These are phyloP conservation scores for Pythium phragmiticola DNA, from an alignment of 352 stramenopile genomes.

Conservation along the genomic window DNA sequence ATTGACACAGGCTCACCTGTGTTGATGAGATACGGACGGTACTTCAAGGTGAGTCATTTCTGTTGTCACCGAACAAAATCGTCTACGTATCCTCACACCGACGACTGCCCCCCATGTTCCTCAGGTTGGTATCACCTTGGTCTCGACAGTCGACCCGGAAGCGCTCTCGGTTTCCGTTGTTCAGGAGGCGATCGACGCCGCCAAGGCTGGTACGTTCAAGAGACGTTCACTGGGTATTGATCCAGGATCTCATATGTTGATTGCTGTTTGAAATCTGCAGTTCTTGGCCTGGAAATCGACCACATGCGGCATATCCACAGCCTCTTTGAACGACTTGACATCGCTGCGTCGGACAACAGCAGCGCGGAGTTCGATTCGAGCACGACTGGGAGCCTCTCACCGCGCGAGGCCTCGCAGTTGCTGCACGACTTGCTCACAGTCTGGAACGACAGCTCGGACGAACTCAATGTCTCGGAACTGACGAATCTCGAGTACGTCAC, in stretches of 20 bases:
- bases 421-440: conserved; percentile 18
- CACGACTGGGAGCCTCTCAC: background rate
- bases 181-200: conserved; percentile 6
- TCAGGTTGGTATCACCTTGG: too few relatives aligned
- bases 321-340: too few relatives aligned
- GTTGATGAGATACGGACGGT: background rate
- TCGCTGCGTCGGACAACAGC: background rate
- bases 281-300: too few relatives aligned
- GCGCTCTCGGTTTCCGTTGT: conserved; percentile 6
- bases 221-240: too few relatives aligned
- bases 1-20: background rate
- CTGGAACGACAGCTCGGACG: conserved; percentile 10
- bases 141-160: conserved; percentile 1
- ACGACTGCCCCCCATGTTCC: too few relatives aligned
- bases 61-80: too few relatives aligned
- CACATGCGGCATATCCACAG: too few relatives aligned
- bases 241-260: too few relatives aligned
- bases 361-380: background rate
- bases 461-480: conserved; percentile 10
- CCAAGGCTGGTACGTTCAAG: too few relatives aligned
- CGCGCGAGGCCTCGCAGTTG: background rate
- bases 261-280: too few relatives aligned
- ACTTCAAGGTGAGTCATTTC: background rate
- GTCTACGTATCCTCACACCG: background rate
- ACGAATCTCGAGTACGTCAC: conserved; percentile 18